phyloP scores from a whole-genome alignment of 2,329 filamentous ascomycete species.

The Lasiodiplodia gonubiensis region DNA sequence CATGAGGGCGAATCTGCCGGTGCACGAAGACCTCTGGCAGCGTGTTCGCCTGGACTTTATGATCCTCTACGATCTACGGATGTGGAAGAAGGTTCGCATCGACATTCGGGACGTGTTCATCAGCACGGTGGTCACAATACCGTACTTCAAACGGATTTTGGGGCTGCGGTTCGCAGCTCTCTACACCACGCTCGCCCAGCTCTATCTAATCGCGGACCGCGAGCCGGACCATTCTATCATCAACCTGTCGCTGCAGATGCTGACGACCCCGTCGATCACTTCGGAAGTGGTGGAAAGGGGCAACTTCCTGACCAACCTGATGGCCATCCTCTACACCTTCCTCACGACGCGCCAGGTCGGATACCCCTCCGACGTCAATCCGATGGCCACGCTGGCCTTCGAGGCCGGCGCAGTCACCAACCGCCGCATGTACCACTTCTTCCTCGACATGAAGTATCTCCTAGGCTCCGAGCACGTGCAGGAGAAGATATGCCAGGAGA shows the following conservation, averaged over 20 bases:
- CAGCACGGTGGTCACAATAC: slow-evolving; percentile 92
- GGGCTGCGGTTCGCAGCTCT: slow-evolving; percentile 92
- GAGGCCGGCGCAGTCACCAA: slow-evolving; percentile 96
- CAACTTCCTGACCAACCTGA: slow-evolving; percentile 92
- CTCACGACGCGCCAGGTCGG: slow-evolving; percentile 94
- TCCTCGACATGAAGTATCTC: slow-evolving; percentile 89
- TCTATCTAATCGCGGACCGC: slow-evolving; percentile 93
- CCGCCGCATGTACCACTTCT: slow-evolving; percentile 95
- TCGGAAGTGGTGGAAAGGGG: slow-evolving; percentile 92
- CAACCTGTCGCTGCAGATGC: slow-evolving; percentile 93
- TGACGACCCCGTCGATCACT: slow-evolving; percentile 95
- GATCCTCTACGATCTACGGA: slow-evolving; percentile 88
- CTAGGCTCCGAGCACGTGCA: slow-evolving; percentile 89
- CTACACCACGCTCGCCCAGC: slow-evolving; percentile 89
- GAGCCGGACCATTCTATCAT: slow-evolving; percentile 99
- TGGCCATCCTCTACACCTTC: slow-evolving; percentile 97
- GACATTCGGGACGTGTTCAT: slow-evolving; percentile 94
- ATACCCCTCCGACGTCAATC: slow-evolving; percentile 86
- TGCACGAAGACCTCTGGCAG: slow-evolving; percentile 86
- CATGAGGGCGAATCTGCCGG: slow-evolving; percentile 65
- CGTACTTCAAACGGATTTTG: slow-evolving; percentile 92
- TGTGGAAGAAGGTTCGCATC: slow-evolving; percentile 96
- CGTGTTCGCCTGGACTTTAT: slow-evolving; percentile 92
- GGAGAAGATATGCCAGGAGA: slow-evolving; percentile 79
- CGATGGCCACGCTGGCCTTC: slow-evolving; percentile 85